Conservation (phyloP, 2,329 filamentous ascomycete genomes). For the Colletotrichum sp. region DNA sequence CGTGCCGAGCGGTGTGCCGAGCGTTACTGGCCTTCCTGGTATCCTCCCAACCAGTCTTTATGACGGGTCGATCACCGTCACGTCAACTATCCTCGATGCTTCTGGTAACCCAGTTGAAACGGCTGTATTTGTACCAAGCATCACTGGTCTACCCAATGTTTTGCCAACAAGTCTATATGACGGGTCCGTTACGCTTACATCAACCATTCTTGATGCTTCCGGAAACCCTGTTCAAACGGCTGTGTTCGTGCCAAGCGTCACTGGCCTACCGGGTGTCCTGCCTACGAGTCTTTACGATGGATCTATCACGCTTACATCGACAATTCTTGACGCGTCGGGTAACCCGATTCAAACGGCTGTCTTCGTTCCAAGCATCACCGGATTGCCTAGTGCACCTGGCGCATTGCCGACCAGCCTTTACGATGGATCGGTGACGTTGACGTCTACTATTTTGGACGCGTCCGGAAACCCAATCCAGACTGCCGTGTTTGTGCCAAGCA, state of each 20-base stretch:
- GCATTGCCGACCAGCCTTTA: neutral
- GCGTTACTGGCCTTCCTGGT: neutral
- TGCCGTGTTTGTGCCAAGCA: neutral
- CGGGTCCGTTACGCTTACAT: neutral
- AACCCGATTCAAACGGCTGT: neutral
- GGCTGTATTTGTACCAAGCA: neutral
- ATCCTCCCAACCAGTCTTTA: neutral
- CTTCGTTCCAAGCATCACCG: neutral
- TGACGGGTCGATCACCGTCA: neutral
- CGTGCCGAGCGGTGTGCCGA: neutral
- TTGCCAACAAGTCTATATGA: neutral
- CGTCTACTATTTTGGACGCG: neutral
- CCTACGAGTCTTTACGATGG: neutral
- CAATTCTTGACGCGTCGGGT: neutral
- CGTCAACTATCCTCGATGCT: neutral
- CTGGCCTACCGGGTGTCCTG: neutral
- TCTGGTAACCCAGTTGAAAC: neutral
- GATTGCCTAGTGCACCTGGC: neutral
- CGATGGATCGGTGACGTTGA: neutral
- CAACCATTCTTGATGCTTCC: neutral
- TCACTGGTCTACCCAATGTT: neutral
- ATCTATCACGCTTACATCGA: neutral
- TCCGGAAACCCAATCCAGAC: neutral
- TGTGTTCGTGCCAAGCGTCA: neutral
- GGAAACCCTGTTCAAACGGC: neutral